Conservation (phyloP, 148 eudicot species). For the Rhododendron griersonianum region DNA sequence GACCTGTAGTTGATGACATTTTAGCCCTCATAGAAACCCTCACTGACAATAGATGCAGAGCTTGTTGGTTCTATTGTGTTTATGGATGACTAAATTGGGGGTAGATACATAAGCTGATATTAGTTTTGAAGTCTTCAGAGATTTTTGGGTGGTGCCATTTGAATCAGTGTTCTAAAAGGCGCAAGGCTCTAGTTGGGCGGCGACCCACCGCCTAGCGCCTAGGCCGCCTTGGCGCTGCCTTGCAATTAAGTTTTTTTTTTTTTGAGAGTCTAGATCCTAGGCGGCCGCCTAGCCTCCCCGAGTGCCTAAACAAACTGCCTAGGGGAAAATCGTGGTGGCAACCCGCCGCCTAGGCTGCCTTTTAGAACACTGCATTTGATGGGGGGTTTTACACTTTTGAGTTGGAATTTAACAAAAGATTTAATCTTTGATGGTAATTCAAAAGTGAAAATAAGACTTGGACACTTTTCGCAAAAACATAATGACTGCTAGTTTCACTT, state of each 20-base stretch:
- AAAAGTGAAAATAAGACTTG: neutral
- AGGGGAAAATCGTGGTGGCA: too few relatives aligned
- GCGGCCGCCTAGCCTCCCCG: too few relatives aligned
- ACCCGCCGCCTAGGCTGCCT: too few relatives aligned
- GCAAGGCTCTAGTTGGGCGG: too few relatives aligned
- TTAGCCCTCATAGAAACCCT: neutral
- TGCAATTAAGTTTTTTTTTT: too few relatives aligned
- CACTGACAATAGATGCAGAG: neutral
- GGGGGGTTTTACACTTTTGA: neutral
- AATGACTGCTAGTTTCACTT: neutral
- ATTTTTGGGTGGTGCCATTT: too few relatives aligned
- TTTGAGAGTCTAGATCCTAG: too few relatives aligned
- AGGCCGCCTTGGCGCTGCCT: too few relatives aligned
- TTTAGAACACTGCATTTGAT: too few relatives aligned
- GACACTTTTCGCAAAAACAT: neutral
- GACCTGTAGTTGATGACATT: neutral
- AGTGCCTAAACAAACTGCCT: too few relatives aligned
- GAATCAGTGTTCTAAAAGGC: too few relatives aligned
- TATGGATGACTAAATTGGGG: neutral
- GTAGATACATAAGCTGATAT: neutral
- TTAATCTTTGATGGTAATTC: neutral
- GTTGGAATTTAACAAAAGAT: neutral
- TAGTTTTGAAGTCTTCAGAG: neutral
- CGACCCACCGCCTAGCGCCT: too few relatives aligned
- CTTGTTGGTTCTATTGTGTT: neutral